phyloP scores from a whole-genome alignment of 805 yeast genomes.

The Yarrowia sp. region DNA sequence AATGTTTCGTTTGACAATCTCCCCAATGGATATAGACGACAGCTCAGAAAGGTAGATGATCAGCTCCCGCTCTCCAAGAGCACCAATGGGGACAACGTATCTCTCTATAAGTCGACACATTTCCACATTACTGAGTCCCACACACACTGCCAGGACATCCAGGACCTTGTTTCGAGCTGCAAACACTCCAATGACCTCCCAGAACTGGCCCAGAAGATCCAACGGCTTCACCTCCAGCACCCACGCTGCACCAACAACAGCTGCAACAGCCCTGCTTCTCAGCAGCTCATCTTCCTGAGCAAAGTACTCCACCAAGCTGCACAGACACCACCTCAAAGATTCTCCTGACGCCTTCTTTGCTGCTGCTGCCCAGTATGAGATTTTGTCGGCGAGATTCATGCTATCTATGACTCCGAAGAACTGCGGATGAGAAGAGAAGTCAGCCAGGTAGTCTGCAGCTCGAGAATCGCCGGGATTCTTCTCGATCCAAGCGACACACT shows the following conservation, averaged over 20 bases:
- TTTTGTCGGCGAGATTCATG: slow-evolving; percentile 4
- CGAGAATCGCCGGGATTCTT: slow-evolving; percentile 20
- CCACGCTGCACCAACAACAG: slow-evolving; percentile 24
- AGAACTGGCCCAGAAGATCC: slow-evolving; percentile 14
- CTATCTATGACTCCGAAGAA: not conserved
- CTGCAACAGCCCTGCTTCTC: slow-evolving; percentile 24
- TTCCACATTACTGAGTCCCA: slow-evolving; percentile 8
- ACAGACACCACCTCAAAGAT: slow-evolving; percentile 17
- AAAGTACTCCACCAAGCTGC: slow-evolving; percentile 18
- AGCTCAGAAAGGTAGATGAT: slow-evolving; percentile 22
- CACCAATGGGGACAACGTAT: slow-evolving; percentile 21
- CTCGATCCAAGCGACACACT: slow-evolving; percentile 8
- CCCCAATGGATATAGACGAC: not conserved
- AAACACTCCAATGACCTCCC: slow-evolving; percentile 36
- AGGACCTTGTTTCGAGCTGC: slow-evolving; percentile 9
- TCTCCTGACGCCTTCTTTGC: slow-evolving; percentile 7
- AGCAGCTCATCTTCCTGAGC: slow-evolving; percentile 24
- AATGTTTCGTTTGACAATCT: slow-evolving; percentile 14
- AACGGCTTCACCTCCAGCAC: slow-evolving; percentile 13
- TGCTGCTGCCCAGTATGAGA: slow-evolving; percentile 31
- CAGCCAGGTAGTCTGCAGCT: not conserved
- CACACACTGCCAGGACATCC: slow-evolving; percentile 29
- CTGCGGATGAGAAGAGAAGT: slow-evolving; percentile 14
- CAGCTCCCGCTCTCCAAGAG: not conserved
- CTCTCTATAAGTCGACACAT: slow-evolving; percentile 7